A percentile compares a stretch with the other conserved stretches of the same genome.
Conservation (phyloP, 345 rosid genomes). For the Aquilaria sinensis region DNA sequence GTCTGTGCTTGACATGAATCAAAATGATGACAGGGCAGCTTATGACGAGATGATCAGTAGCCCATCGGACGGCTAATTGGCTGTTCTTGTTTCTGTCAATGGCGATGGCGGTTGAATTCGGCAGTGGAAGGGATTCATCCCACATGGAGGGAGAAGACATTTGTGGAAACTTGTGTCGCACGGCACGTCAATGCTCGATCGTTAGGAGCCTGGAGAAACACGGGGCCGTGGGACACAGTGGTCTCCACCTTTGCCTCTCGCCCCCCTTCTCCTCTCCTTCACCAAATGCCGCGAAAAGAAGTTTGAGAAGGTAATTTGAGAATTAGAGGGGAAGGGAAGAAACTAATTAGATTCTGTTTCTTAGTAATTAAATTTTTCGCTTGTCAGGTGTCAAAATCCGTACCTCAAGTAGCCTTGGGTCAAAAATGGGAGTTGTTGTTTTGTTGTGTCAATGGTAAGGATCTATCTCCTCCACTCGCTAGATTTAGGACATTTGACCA, state of each 20-base stretch:
- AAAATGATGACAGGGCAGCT: constrained; percentile 36
- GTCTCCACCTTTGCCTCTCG: neutral
- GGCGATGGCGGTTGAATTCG: constrained; percentile 57
- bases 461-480: constrained; percentile 2
- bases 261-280: neutral
- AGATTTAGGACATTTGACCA: constrained; percentile 15
- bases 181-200: constrained; percentile 1
- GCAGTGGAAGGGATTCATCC: constrained; percentile 25
- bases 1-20: constrained; percentile 54
- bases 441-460: neutral
- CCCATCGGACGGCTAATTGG: constrained; percentile 84
- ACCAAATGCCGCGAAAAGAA: neutral
- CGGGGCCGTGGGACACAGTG: constrained; percentile 3
- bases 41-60: constrained; percentile 53
- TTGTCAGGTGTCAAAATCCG: too few species aligned
- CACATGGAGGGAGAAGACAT: constrained; percentile 28
- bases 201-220: constrained; percentile 5
- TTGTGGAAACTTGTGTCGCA: neutral
- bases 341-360: neutral
- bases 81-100: constrained; percentile 83
- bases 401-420: neutral
- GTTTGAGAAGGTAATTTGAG: neutral
- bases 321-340: neutral
- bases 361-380: neutral
- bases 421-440: neutral